These are phyloP conservation scores for Fusarium humuli DNA, from an alignment of 2,329 filamentous ascomycete species.

Conservation along the genomic window DNA sequence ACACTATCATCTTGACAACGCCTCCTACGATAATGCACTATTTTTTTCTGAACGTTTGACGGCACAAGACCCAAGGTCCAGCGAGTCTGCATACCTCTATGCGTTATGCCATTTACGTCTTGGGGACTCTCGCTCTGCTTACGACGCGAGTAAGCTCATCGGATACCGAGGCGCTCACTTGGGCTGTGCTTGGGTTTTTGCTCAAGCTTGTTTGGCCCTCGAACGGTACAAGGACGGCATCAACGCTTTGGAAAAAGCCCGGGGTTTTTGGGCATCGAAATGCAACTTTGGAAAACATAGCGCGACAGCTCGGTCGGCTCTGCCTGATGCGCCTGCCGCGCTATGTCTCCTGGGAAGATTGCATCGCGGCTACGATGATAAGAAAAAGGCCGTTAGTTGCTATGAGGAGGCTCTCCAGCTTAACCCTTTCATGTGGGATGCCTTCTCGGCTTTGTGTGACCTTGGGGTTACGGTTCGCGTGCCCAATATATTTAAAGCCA, in stretches of 20 bases:
- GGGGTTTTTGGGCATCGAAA: constrained; percentile 78
- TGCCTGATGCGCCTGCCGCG: constrained; percentile 87
- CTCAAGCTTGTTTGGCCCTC: constrained; percentile 85
- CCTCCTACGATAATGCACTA: constrained; percentile 87
- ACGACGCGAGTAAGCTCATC: constrained; percentile 80
- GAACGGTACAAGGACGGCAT: constrained; percentile 86
- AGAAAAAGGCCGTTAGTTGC: constrained; percentile 83
- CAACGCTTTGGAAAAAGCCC: constrained; percentile 83
- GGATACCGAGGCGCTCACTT: constrained; percentile 79
- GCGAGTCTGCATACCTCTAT: constrained; percentile 85
- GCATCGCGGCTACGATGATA: constrained; percentile 83
- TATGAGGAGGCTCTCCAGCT: constrained; percentile 90
- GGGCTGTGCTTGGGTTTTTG: constrained; percentile 91
- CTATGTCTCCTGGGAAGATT: constrained; percentile 87
- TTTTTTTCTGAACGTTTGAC: constrained; percentile 91
- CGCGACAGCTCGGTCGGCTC: constrained; percentile 76
- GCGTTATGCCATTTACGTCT: constrained; percentile 86
- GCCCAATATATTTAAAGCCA: constrained; percentile 86
- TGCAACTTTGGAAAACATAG: constrained; percentile 86
- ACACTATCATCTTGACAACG: constrained; percentile 85
- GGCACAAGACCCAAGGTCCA: constrained; percentile 83
- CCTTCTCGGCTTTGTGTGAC: constrained; percentile 89
- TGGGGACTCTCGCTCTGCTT: constrained; percentile 86
- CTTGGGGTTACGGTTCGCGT: constrained; percentile 84
- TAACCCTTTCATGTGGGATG: constrained; percentile 99